Percentiles rank a stretch among this genome's conserved stretches.
These are phyloP conservation scores for Candida gorgasii DNA, from an alignment of 805 yeast species.

Conservation along the genomic window DNA sequence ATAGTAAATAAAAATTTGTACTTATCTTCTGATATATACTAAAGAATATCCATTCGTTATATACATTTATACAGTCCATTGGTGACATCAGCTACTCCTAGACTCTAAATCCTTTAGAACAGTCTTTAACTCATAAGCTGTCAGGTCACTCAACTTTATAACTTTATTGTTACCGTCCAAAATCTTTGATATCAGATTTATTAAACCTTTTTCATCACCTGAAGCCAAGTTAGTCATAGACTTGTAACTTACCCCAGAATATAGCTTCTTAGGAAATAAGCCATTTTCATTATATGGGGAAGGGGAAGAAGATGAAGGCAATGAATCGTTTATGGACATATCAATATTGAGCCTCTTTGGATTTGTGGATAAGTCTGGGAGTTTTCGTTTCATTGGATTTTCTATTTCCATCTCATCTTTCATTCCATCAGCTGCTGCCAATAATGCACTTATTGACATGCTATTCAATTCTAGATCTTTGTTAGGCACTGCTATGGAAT, in stretches of 20 bases:
- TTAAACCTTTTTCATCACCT: conserved; percentile 14
- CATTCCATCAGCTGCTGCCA: conserved; percentile 17
- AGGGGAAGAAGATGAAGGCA: conserved; percentile 17
- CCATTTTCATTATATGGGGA: conserved; percentile 13
- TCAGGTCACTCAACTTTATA: conserved; percentile 20
- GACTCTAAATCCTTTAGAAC: conserved; percentile 18
- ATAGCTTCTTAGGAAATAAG: conserved; percentile 6
- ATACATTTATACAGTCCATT: not conserved
- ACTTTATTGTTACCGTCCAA: conserved; percentile 21
- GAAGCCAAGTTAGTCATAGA: conserved; percentile 7
- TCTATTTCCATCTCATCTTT: conserved; percentile 7
- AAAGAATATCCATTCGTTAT: not conserved
- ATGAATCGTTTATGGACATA: conserved; percentile 16
- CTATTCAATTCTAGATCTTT: conserved; percentile 1
- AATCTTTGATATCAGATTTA: conserved; percentile 16
- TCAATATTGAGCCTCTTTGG: conserved; percentile 1
- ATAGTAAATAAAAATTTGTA: not conserved
- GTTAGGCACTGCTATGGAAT: not conserved
- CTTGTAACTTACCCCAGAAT: conserved; percentile 14
- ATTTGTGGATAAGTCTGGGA: not conserved
- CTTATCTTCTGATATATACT: not conserved
- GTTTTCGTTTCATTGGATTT: not conserved
- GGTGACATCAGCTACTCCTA: not conserved
- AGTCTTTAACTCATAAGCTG: conserved; percentile 28
- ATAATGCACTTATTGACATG: conserved; percentile 15